Conservation (phyloP, 2,329 filamentous ascomycete genomes). For the Myrmaecium sp. region DNA sequence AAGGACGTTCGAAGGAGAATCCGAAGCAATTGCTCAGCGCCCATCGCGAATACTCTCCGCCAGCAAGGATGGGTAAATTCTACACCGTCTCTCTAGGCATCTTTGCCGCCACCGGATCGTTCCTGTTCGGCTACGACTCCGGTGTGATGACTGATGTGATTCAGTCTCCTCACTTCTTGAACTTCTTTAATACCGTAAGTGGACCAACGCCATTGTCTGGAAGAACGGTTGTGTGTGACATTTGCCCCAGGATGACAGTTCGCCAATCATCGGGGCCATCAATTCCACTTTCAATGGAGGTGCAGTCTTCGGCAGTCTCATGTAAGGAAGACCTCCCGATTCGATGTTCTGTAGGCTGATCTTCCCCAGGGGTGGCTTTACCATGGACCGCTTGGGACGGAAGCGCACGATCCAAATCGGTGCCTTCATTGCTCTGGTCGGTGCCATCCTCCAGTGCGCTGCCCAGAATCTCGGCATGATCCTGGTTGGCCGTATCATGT, state of each 20-base stretch:
- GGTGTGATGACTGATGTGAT: conserved; percentile 33
- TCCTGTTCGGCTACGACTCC: conserved; percentile 24
- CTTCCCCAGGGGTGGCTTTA: conserved; percentile 30
- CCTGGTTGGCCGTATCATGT: conserved; percentile 40
- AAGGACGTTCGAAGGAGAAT: no score
- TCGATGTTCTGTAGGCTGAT: not conserved
- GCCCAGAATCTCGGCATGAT: conserved; percentile 41
- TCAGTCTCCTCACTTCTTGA: conserved; percentile 37
- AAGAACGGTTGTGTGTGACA: no score
- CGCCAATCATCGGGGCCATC: conserved; percentile 42
- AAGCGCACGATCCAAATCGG: conserved; percentile 43
- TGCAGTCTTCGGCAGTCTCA: conserved; percentile 37
- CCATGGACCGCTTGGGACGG: conserved; percentile 45
- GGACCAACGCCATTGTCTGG: no score
- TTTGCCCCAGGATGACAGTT: no score
- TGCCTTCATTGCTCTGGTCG: conserved; percentile 39
- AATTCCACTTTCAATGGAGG: conserved; percentile 46
- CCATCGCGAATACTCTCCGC: no score
- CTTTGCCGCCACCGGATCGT: conserved; percentile 28
- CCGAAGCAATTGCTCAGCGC: no score
- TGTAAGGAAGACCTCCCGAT: conserved; percentile 11
- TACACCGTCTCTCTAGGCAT: conserved; percentile 26
- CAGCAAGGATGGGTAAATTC: conserved; percentile 19
- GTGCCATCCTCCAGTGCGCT: conserved; percentile 40
- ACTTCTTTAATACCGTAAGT: conserved; percentile 38